Conservation (phyloP, 2,329 filamentous ascomycete species). For the Teratosphaeria gauchensis region DNA sequence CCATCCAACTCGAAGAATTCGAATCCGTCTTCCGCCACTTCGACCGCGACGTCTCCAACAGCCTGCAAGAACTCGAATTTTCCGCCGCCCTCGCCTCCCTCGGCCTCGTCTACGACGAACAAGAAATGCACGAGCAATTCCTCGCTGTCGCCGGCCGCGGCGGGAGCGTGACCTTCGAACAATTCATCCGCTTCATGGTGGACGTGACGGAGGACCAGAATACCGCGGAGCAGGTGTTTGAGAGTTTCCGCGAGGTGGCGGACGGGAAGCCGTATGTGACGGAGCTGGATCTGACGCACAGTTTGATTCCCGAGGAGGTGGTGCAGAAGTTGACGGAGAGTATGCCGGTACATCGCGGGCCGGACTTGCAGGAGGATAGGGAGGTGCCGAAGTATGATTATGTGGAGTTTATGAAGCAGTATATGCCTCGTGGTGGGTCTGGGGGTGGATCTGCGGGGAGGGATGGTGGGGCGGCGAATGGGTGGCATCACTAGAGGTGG, state of each 20-base stretch:
- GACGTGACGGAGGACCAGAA: conserved; percentile 98
- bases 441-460: neutral
- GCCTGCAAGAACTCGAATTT: conserved; percentile 86
- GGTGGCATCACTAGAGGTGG: neutral
- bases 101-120: conserved; percentile 90
- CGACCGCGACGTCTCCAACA: conserved; percentile 85
- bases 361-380: conserved; percentile 76
- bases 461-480: neutral
- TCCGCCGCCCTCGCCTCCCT: conserved; percentile 90
- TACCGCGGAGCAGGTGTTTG: conserved; percentile 95
- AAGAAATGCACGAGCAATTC: conserved; percentile 97
- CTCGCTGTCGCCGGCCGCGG: conserved; percentile 64
- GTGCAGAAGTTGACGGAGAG: conserved; percentile 84
- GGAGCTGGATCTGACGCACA: conserved; percentile 91
- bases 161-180: conserved; percentile 79
- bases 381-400: conserved; percentile 88
- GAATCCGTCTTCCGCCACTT: conserved; percentile 98
- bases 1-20: conserved; percentile 96
- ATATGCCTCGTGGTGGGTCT: neutral
- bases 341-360: conserved; percentile 76
- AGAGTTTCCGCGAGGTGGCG: conserved; percentile 93
- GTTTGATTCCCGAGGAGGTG: conserved; percentile 89
- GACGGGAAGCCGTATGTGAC: conserved; percentile 99
- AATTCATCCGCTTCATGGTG: conserved; percentile 99
- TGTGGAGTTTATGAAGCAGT: conserved; percentile 89